These are phyloP conservation scores for Diaporthe caulivora DNA, from an alignment of 2,329 filamentous ascomycete genomes.

Conservation along the genomic window DNA sequence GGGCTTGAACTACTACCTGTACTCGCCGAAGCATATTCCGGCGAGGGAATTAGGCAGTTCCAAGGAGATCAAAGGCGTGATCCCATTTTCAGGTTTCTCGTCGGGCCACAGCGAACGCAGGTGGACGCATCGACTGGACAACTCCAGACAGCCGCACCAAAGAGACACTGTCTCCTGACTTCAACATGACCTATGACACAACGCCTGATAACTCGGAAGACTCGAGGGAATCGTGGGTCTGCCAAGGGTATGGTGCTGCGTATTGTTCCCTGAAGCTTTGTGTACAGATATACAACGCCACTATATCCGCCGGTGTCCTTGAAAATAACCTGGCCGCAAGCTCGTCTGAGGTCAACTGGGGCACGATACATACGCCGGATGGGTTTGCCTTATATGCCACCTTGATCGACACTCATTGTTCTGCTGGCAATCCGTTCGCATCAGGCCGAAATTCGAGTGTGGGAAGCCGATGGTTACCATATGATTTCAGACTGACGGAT, in stretches of 20 bases:
- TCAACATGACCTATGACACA: too few relatives aligned
- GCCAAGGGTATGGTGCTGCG: neutral
- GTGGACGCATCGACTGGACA: neutral
- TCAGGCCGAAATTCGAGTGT: neutral
- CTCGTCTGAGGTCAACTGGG: neutral
- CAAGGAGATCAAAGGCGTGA: too few relatives aligned
- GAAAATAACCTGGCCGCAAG: neutral
- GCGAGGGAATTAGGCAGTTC: too few relatives aligned
- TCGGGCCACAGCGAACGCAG: fast-evolving
- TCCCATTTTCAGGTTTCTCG: neutral
- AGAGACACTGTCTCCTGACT: too few relatives aligned
- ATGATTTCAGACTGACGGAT: neutral
- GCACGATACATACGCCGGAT: neutral
- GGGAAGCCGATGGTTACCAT: neutral
- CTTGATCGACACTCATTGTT: neutral
- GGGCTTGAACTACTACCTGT: too few relatives aligned
- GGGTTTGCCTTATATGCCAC: fast-evolving
- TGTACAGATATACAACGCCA: neutral
- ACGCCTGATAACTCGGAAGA: neutral
- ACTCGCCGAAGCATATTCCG: too few relatives aligned
- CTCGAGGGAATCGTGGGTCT: neutral
- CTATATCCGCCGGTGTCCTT: neutral
- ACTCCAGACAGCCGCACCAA: too few relatives aligned
- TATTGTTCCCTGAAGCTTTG: neutral
- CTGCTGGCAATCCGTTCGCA: too few relatives aligned